A percentile compares a stretch with the other conserved stretches of the same genome.
Evolutionary conservation across 2,329 filamentous ascomycete genomes (phyloP).

Genomic region (Xylariaceae sp.): DNA sequence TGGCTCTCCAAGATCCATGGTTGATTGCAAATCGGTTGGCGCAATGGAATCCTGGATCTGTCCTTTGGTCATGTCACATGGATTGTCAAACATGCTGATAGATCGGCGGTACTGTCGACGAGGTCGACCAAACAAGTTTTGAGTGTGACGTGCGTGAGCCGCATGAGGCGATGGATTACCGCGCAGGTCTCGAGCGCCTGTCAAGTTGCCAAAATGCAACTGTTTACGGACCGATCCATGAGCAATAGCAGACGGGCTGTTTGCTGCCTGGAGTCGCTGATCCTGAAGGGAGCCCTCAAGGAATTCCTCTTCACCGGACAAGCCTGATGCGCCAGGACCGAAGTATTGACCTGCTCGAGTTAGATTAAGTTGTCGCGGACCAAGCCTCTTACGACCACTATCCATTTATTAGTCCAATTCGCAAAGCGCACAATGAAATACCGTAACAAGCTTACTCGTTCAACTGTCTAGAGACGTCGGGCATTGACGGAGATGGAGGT

Average conservation of each 20-base stretch:
- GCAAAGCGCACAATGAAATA: background rate
- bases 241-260: constrained; percentile 53
- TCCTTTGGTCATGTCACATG: constrained; percentile 79
- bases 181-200: constrained; percentile 49
- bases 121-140: constrained; percentile 68
- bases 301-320: constrained; percentile 74
- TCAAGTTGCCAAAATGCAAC: constrained; percentile 58
- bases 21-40: constrained; percentile 61
- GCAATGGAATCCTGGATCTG: constrained; percentile 58
- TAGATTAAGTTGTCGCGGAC: constrained; percentile 69
- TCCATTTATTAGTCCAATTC: constrained; percentile 25
- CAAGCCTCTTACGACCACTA: constrained; percentile 61
- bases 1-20: constrained; percentile 78
- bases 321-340: constrained; percentile 52
- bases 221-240: constrained; percentile 54
- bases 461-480: constrained; percentile 48
- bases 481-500: constrained; percentile 39
- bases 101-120: constrained; percentile 88
- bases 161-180: constrained; percentile 70
- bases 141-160: constrained; percentile 66
- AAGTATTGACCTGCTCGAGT: constrained; percentile 71
- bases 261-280: constrained; percentile 56
- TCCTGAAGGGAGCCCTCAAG: constrained; percentile 76
- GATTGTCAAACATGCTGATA: constrained; percentile 95
- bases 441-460: constrained; percentile 47